phyloP scores from a whole-genome alignment of 1,139 yeast species.

The Diutina siamensis region DNA sequence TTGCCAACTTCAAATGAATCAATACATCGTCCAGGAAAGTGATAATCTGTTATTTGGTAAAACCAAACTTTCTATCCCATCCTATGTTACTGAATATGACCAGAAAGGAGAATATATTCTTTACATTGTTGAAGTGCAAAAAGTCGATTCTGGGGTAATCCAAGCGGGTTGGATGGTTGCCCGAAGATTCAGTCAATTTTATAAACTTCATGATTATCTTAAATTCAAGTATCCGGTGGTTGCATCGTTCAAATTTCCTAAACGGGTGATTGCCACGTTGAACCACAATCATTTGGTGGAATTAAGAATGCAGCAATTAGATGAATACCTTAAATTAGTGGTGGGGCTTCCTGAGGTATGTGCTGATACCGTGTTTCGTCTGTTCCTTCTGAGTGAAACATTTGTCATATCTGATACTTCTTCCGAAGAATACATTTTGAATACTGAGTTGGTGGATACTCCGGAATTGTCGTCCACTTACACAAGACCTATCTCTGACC shows the following conservation, averaged over 20 bases:
- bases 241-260: constrained; percentile 45
- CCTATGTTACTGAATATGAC: constrained; percentile 49
- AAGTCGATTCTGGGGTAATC: constrained; percentile 31
- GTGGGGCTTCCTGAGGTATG: constrained; percentile 60
- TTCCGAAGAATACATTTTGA: not conserved
- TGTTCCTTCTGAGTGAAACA: constrained; percentile 67
- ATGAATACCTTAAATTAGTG: constrained; percentile 47
- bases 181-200: constrained; percentile 77
- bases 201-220: constrained; percentile 56
- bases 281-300: constrained; percentile 56
- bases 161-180: constrained; percentile 87
- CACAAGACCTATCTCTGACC: constrained; percentile 74
- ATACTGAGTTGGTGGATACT: not conserved
- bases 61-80: constrained; percentile 52
- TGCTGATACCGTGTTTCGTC: constrained; percentile 57
- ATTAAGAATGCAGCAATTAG: constrained; percentile 48
- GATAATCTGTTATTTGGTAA: constrained; percentile 70
- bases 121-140: constrained; percentile 70
- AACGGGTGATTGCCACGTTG: constrained; percentile 52
- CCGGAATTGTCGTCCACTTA: constrained; percentile 22
- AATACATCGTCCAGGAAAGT: constrained; percentile 71
- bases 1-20: constrained; percentile 69
- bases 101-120: constrained; percentile 50
- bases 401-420: constrained; percentile 19
- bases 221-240: constrained; percentile 42